phyloP scores from a whole-genome alignment of 192 early-diverging fungal genomes.

The Backusella luteola region DNA sequence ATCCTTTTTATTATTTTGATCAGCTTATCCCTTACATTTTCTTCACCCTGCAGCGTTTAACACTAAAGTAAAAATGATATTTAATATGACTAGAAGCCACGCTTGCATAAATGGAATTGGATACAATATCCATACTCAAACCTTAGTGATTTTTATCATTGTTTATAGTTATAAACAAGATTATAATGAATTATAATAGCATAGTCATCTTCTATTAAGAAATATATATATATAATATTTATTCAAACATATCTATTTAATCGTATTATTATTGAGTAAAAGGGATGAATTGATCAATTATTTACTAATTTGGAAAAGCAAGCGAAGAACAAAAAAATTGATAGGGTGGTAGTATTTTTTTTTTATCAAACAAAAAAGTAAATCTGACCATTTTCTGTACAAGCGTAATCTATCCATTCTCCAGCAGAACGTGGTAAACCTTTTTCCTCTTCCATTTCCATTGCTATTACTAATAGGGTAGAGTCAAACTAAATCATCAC shows the following conservation, averaged over 20 bases:
- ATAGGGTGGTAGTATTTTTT: not conserved
- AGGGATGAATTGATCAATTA: not conserved
- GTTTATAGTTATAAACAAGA: not conserved
- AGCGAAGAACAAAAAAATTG: not conserved
- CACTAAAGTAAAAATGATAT: conserved; percentile 8
- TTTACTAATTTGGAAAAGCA: not conserved
- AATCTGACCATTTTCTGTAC: conserved; percentile 1
- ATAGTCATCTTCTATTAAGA: not conserved
- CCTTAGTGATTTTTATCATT: not conserved
- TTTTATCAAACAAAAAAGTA: not conserved
- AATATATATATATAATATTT: not conserved
- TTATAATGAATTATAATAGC: too few species aligned
- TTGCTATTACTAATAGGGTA: not conserved
- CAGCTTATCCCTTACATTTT: conserved; percentile 10
- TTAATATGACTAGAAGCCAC: conserved; percentile 5
- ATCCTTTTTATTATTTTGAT: not conserved
- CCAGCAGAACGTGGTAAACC: not conserved
- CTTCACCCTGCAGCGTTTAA: conserved; percentile 2
- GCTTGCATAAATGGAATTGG: not conserved
- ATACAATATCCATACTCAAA: not conserved
- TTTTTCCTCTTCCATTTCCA: not conserved
- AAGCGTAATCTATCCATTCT: conserved; percentile 1
- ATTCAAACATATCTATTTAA: conserved; percentile 1
- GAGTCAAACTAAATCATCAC: not conserved
- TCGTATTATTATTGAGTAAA: not conserved